Conservation (phyloP, 225 moss, liverwort and hornwort genomes). For the Physcomitrellopsis africana region DNA sequence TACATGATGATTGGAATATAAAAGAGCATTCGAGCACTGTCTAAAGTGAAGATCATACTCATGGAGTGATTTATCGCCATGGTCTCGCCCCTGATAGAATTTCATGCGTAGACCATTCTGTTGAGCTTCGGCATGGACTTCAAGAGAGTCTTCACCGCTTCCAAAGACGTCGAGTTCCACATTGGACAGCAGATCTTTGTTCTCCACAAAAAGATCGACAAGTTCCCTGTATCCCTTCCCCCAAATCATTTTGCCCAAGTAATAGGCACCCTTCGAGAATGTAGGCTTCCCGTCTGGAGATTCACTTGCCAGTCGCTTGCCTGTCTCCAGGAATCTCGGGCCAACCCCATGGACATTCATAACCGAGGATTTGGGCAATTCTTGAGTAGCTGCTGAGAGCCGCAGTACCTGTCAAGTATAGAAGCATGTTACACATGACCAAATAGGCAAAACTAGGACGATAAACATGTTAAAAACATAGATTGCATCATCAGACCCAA, state of each 20-base stretch:
- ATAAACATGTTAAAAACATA: background rate
- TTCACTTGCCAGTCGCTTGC: constrained; percentile 66
- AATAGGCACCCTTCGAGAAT: constrained; percentile 94
- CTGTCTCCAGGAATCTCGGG: constrained; percentile 85
- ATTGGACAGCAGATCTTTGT: constrained; percentile 67
- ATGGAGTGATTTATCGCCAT: constrained; percentile 84
- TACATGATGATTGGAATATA: background rate
- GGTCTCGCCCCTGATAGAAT: constrained; percentile 89
- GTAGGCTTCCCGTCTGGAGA: constrained; percentile 60
- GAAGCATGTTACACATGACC: constrained; percentile 17
- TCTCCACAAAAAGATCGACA: constrained; percentile 81
- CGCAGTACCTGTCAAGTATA: constrained; percentile 75
- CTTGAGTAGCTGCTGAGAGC: constrained; percentile 92
- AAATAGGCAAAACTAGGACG: constrained; percentile 1
- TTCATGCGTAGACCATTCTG: constrained; percentile 76
- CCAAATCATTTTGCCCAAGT: constrained; percentile 97
- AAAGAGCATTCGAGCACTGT: background rate
- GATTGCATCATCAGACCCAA: background rate
- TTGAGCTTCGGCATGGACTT: constrained; percentile 80
- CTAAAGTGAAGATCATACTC: constrained; percentile 55
- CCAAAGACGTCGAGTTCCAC: constrained; percentile 89
- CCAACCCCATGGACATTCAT: constrained; percentile 98
- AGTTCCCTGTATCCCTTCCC: constrained; percentile 98
- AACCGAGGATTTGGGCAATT: constrained; percentile 80
- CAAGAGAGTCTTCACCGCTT: constrained; percentile 90